Evolutionary conservation across 1,284 basidiomycete species (phyloP), one percentile per base, ranked within the genome.

Genomic region (Moesziomyces sp.): DNA sequence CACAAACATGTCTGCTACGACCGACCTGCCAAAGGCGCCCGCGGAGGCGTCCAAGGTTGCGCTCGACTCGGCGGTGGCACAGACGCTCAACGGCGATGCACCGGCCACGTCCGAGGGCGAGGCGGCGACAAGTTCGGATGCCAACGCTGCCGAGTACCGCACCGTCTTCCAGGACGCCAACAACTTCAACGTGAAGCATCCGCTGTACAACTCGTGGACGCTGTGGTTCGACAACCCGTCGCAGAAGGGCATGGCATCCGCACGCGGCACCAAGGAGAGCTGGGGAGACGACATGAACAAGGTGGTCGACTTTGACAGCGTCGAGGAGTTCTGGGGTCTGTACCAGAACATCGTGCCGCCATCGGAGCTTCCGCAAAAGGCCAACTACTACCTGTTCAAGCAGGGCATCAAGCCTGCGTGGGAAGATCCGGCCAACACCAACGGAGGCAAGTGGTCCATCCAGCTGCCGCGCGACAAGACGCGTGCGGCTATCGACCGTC

Each of bases 361-460:
- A n/a, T 95, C 93, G 23, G 89, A 91, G 81, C 87, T 99, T 78
- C 94, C 94, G 40, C 90, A 91, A 86, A 97, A 95, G 87, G 94
- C 95, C 40, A 99, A 99, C 85, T 99, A 99, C 86, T 99, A 99
- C 87, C 88, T 99, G 66, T 99, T 99, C 90, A 98, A 97, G 88
- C 87, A 89, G 3, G 91, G 90, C 49, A 87, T 94, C 55, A 88
- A 92, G 59, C 93, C 93, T 1, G 91, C 94, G 9, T 94, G 93
- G 93, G 93, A 94, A 84, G 93, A 94, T 84, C 92, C 92, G 2
- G 93, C 93, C 45, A 99, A 99, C 87, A 93, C 94, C 85, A 89
- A 92, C 76, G 96, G 96, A 52, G 96, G 96, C 65, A 99, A 98
- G 87, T 99, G 96, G 96, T 92, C 91, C 82, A 94, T 99, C 74